Evolutionary conservation across 192 early-diverging fungal genomes (phyloP), one percentile per base, ranked within the genome.

Genomic region (Coemansia brasiliensis): DNA sequence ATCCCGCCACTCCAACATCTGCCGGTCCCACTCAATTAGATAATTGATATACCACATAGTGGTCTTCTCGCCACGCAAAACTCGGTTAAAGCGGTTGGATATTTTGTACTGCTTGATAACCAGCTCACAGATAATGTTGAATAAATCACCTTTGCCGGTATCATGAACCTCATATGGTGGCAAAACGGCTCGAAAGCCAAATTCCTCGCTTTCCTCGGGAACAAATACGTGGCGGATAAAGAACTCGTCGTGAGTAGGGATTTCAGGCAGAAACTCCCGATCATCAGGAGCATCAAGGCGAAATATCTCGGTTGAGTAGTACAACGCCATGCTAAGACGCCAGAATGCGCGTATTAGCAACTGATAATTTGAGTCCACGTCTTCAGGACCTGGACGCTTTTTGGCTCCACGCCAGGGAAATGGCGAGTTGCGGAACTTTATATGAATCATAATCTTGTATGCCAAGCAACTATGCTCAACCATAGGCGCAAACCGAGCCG

Each of bases 401-500:
- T 52, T 60, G 32, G 56, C 76, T 3, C 53, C 70, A 41, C 76
- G 76, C 76, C 76, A 79, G 15, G 76, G 76, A 50, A 69, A 79
- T 37, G 76, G 50, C 10, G 65, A 53, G 27, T 66, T 70, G 22
- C 76, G 76, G 65, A 79, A 69, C 55, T 65, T 68, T 27, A 69
- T 63, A 52, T 61, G 65, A 22, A 65, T 57, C 12, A 79, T 72
- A 49, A 65, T 57, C 59, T 79, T 79, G 65, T 63, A 65, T 8
- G 76, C 65, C 44, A 79, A 49, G 43, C 65, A 79, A 52, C 42
- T 65, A 66, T 79, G 76, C 62, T 79, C 76, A 7, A 72, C 64
- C 76, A 79, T 79, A 5, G 65, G 57, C 21, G 69, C 69, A 72
- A 79, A 79, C 12, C 76, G 69, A 11, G 76, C 76, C 35, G 76